Evolutionary conservation across 805 yeast species (phyloP), one percentile per base, ranked within the genome.

Genomic region (Ogataea glucozyma): DNA sequence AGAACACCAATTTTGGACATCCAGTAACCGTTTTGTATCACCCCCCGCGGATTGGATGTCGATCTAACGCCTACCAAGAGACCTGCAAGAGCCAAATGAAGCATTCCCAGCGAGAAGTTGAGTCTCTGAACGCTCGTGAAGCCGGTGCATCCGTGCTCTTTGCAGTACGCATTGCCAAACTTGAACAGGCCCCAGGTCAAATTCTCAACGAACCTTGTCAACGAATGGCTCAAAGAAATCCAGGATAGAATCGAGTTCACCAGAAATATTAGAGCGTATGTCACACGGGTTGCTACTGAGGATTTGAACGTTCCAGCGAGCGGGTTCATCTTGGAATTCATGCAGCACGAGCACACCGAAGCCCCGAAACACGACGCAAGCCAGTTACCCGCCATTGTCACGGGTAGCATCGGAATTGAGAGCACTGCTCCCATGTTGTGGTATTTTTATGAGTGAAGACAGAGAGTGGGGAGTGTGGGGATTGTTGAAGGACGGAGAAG

Each of bases 1-100:
- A 90, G 84, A 3, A 72, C 63, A 7, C 80, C 56, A 9, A 88
- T 64, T 64, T 93, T 93, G 35, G 81, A 57, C 32, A 83, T 76
- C 99, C 99, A 93, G 70, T 78, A 84, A 3, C 96, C 95, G 62
- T 95, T 93, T 62, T 93, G 99, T 32, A 93, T 73, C 17, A 76
- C 78, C 0, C 93, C 83, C 32, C 97, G 73, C 16, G 90, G 85
- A 60, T 88, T 82, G 22, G 77, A 66, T 1, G 95, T 83, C 1
- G 93, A 82, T 51, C 79, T 80, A 4, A 90, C 95, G 16, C 88
- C 87, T 8, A 84, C 59, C 33, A 93, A 69, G 30, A 85, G 57
- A 2, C 69, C 64, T 1, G 93, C 95, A 43, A 93, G 67, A 0
- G 81, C 49, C 24, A 90, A 56, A 66, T 93, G 99, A 44, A 88